Evolutionary conservation across 257 asterid species (phyloP), one percentile per base, ranked within the genome.

Genomic region (Hygrophila difformis): DNA sequence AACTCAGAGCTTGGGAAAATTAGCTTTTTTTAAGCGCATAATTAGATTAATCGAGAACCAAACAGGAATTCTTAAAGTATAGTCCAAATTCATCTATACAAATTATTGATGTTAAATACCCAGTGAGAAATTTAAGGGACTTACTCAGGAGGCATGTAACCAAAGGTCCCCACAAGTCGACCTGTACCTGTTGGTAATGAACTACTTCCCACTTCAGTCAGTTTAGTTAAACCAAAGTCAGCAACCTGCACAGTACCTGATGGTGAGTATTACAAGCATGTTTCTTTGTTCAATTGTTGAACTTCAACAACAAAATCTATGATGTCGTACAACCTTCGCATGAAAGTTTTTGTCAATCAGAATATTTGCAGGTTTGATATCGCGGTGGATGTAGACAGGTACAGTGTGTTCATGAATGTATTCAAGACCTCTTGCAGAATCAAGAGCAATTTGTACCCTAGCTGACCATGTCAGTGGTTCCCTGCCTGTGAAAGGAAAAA

Each of bases 131-230:
- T n/a, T n/a, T n/a, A n/a, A n/a, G n/a, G 41, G 39, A 63, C 94
- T 73, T 79, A 88, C 97, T 88, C 97, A 7, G 97, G 97, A 39
- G 96, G 96, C 94, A 88, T 88, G 76, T 88, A 88, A 39, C 97
- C 97, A 63, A 88, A 88, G 48, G 97, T 88, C 53, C 97, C 97
- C 58, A 81, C 96, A 52, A 88, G 91, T 29, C 85, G 87, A 14
- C 70, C 80, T 3, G 96, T 84, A 14, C 70, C 80, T 3, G 96
- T 84, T 47, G 94, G 89, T 74, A 84, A 45, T 15, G 96, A 84
- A 53, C 56, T 70, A 59, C 81, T 68, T 65, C 96, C 96, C 43
- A 88, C 93, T 63, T 88, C 95, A 39, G 97, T 81, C 51, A 88
- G 77, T 63, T 88, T 88, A 9, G 97, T 59, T 62, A 88, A 79